Evolutionary conservation across 108 stramenopile species (phyloP), one percentile per base, ranked within the genome.

Genomic region (Phaeodactylum tricornutum): DNA sequence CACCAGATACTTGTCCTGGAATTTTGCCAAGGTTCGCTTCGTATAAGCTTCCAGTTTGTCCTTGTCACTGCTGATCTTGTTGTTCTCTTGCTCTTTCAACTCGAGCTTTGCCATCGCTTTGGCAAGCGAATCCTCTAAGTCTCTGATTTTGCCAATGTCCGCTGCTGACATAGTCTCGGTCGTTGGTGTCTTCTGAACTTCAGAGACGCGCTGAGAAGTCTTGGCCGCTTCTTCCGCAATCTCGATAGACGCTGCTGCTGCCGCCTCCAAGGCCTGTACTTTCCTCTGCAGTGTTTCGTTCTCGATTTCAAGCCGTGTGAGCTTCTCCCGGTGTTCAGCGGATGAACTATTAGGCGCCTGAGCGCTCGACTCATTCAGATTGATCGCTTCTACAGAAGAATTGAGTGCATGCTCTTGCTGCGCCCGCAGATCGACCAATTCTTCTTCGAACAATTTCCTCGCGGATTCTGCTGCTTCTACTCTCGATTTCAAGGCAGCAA

Each of bases 1-100:
- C 25, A 86, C 87, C 61, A 92, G 61, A 63, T 95, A 95, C 64
- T 95, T 95, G 53, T 95, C 89, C 53, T 95, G 91, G 55, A 95
- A 91, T 61, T 86, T 93, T 39, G 84, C 74, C 16, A 95, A 64
- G 0, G 94, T 93, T 58, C 84, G 72, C 72, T 93, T 93, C 22
- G 94, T 93, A 59, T 93, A 95, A 14, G 77, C 72, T 56, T 95
- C 94, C 2, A 95, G 78, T 54, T 88, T 91, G 43, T 93, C 94
- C 65, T 93, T 95, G 59, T 92, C 94, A 22, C 60, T 68, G 29
- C 62, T 74, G 34, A 95, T 71, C 54, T 86, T 91, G 43, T 77
- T 67, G 44, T 86, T 74, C 62, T 86, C 75, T 8, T 62, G 72
- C 27, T 83, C 73, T 44, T 76, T 82, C 45, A 71, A 67, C 34